Percentiles rank a stretch among this genome's conserved stretches.
Conservation (phyloP, 1,139 yeast genomes). For the Debaryomyces udenii region DNA sequence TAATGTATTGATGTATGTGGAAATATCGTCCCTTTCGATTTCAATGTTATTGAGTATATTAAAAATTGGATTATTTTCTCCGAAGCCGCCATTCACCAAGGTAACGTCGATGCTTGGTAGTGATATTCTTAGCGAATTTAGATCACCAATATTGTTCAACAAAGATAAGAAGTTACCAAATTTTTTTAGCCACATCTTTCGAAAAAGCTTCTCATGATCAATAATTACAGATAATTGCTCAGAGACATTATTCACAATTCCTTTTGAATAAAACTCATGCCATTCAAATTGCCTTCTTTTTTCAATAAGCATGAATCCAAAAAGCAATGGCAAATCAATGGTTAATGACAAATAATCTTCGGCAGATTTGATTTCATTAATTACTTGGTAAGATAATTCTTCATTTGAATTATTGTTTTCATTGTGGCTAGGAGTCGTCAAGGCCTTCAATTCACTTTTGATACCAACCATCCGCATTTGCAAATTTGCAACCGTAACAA, state of each 20-base stretch:
- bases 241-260: slow-evolving; percentile 52
- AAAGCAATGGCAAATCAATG: slow-evolving; percentile 76
- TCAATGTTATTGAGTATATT: slow-evolving; percentile 26
- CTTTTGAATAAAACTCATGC: slow-evolving; percentile 57
- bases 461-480: slow-evolving; percentile 46
- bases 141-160: slow-evolving; percentile 25
- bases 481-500: slow-evolving; percentile 36
- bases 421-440: slow-evolving; percentile 17
- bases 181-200: slow-evolving; percentile 66
- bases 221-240: slow-evolving; percentile 62
- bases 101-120: slow-evolving; percentile 46
- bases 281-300: slow-evolving; percentile 68
- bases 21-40: slow-evolving; percentile 46
- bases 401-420: slow-evolving; percentile 5
- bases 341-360: slow-evolving; percentile 57
- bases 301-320: slow-evolving; percentile 78
- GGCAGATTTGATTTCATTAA: slow-evolving; percentile 35
- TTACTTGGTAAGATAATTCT: slow-evolving; percentile 25
- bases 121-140: slow-evolving; percentile 20
- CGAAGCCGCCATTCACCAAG: slow-evolving; percentile 29
- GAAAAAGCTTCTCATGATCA: slow-evolving; percentile 58
- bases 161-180: slow-evolving; percentile 52
- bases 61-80: slow-evolving; percentile 21
- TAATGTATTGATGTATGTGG: slow-evolving; percentile 35
- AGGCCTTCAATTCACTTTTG: slow-evolving; percentile 30